Evolutionary conservation across 2,329 filamentous ascomycete species (phyloP), one percentile per base, ranked within the genome.

Genomic region (Escovopsis sp.): DNA sequence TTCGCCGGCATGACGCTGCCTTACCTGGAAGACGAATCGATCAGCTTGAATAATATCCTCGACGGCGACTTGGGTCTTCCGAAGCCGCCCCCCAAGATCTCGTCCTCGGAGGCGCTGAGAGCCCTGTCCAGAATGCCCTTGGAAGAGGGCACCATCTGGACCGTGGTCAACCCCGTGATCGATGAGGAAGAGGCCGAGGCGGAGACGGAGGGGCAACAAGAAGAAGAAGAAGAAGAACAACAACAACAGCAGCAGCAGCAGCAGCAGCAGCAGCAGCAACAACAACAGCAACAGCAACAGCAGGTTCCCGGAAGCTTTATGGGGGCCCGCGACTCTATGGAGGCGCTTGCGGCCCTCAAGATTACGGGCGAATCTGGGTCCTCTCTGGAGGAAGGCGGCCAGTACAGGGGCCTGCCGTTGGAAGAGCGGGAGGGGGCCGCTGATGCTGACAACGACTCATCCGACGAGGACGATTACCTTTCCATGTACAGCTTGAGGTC

Each of bases 101-200:
- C 71, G 4, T 74, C 72, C 10, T 72, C 71, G 1, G 71, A 76
- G 47, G 66, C 66, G 5, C 54, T 76, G 33, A 64, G 71, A 43
- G 67, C 67, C 4, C 54, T 76, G 38, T 72, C 72, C 13, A 60
- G 71, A 47, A 60, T 57, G 20, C 70, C 71, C 6, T 51, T 68
- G n/a, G 70, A 70, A 40, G 70, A 65, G 50, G 60, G 55, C 9
- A 68, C 66, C 5, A 60, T 68, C n/a, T 72, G 68, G 68, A 70
- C 67, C 5, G 61, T 70, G 16, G 66, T 72, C 7, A 65, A 61
- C 41, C 52, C 60, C 5, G 57, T 54, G 15, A 42, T 50, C 11
- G 59, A 61, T 25, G 51, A 56, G 33, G 20, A 20, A 20, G 27
- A 30, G 27, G 9, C 3, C 5, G 27, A 30, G 27, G 11, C 27